A percentile compares a stretch with the other conserved stretches of the same genome.
phyloP scores from a whole-genome alignment of 768 basidiomycete genomes.

The Amanita rimosa region DNA sequence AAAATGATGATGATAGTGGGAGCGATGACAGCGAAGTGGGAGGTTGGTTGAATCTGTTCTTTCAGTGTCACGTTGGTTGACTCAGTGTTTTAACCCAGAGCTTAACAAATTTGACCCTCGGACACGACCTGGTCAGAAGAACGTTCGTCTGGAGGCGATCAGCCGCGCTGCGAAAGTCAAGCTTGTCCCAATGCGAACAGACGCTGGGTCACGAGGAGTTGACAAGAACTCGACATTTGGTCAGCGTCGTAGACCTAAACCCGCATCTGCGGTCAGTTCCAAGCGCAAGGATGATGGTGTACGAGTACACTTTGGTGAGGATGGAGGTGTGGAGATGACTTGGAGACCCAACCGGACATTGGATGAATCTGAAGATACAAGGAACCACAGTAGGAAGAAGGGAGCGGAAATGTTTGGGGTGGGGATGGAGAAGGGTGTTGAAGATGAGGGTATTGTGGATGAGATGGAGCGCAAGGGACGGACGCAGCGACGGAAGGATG shows the following conservation, averaged over 20 bases:
- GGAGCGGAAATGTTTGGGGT: constrained; percentile 76
- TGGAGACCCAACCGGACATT: constrained; percentile 50
- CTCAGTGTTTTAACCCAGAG: constrained; percentile 20
- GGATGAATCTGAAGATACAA: constrained; percentile 14
- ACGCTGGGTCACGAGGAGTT: constrained; percentile 16
- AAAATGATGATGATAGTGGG: constrained; percentile 20
- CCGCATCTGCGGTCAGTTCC: constrained; percentile 10
- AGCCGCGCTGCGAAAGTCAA: constrained; percentile 45
- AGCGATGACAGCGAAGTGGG: constrained; percentile 49
- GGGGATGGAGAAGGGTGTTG: constrained; percentile 77
- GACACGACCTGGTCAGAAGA: constrained; percentile 35
- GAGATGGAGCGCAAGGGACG: constrained; percentile 73
- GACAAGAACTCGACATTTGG: constrained; percentile 59
- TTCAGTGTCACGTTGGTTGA: constrained; percentile 1
- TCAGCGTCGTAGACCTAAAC: constrained; percentile 39
- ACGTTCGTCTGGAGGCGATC: constrained; percentile 32
- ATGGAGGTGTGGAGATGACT: constrained; percentile 74
- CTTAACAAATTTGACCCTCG: constrained; percentile 41
- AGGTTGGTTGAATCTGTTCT: constrained; percentile 21
- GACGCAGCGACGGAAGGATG: constrained; percentile 62
- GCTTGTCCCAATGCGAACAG: constrained; percentile 53
- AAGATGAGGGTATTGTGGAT: constrained; percentile 35
- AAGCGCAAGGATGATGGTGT: constrained; percentile 8
- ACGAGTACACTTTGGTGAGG: constrained; percentile 17
- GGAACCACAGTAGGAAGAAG: constrained; percentile 29